Conservation (phyloP, 768 basidiomycete genomes). For the Clavaria fumosa region DNA sequence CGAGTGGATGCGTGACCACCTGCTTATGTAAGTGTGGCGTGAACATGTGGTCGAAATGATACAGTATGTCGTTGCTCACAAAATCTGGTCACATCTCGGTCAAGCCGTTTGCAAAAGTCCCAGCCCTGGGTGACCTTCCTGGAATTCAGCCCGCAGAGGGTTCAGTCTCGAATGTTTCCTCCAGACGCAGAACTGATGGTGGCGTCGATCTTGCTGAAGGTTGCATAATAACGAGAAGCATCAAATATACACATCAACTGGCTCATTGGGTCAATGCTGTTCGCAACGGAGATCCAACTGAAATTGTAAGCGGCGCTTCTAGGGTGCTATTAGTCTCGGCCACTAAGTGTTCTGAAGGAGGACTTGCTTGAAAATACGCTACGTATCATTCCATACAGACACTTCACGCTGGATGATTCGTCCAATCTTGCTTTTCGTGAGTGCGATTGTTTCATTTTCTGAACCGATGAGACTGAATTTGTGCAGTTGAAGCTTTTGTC, state of each 20-base stretch:
- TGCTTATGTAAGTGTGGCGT: too few relatives aligned
- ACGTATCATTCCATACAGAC: conserved; percentile 4
- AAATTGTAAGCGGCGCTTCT: conserved; percentile 4
- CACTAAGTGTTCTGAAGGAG: conserved; percentile 3
- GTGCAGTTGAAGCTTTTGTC: conserved; percentile 6
- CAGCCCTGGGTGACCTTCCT: conserved; percentile 4
- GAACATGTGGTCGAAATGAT: too few relatives aligned
- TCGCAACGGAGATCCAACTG: conserved; percentile 4
- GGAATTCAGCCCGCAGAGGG: not conserved
- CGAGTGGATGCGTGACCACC: too few relatives aligned
- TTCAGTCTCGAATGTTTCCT: conserved; percentile 5
- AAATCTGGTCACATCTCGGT: conserved; percentile 2
- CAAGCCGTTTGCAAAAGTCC: conserved; percentile 5
- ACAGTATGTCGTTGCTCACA: conserved; percentile 5
- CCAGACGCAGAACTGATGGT: conserved; percentile 3
- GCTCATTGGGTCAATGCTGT: conserved; percentile 7
- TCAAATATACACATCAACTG: conserved; percentile 6
- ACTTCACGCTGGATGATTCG: conserved; percentile 4
- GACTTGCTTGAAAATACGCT: conserved; percentile 2
- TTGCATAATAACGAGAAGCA: conserved; percentile 2
- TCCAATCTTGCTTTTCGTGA: conserved; percentile 6
- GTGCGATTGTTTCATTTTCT: not conserved
- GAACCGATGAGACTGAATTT: conserved; percentile 5
- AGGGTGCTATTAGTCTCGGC: not conserved
- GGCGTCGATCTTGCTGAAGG: conserved; percentile 5